A percentile compares a stretch with the other conserved stretches of the same genome.
These are phyloP conservation scores for Rhodotorula kratochvilovae DNA, from an alignment of 768 basidiomycete species.

Conservation along the genomic window DNA sequence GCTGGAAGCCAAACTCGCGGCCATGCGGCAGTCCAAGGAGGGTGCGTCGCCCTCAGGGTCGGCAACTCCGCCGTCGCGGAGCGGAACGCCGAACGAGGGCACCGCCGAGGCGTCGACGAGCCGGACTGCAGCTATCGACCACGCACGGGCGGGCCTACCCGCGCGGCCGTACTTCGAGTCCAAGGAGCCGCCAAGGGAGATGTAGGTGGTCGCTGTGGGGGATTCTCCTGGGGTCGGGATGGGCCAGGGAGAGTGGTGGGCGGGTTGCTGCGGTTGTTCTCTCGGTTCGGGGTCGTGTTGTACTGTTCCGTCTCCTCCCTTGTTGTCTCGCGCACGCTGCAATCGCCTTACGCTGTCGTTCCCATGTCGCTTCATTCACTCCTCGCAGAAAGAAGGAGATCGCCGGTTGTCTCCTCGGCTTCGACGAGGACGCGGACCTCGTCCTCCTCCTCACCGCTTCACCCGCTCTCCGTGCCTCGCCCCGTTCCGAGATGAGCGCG, in stretches of 20 bases:
- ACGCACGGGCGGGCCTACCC: constrained; percentile 16
- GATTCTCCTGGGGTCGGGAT: no score
- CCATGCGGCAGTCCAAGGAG: constrained; percentile 51
- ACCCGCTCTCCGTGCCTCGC: neutral
- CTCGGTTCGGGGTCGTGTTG: neutral
- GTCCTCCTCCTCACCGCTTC: neutral
- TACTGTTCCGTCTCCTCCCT: no score
- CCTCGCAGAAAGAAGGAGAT: no score
- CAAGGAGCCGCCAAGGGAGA: constrained; percentile 17
- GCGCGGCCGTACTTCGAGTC: constrained; percentile 22
- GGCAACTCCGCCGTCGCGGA: neutral
- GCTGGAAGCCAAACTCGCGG: constrained; percentile 89
- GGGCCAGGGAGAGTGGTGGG: neutral
- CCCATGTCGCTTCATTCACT: no score
- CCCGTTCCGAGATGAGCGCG: no score
- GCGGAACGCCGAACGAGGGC: neutral
- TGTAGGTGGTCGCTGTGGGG: no score
- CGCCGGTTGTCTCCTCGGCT: no score
- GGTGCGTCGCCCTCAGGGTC: neutral
- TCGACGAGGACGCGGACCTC: no score
- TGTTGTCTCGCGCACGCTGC: neutral
- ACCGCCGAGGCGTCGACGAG: neutral
- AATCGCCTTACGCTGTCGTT: neutral
- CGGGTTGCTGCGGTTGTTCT: no score
- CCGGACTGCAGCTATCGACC: constrained; percentile 7